Percentiles rank a stretch among this genome's conserved stretches.
These are phyloP conservation scores for Thermoascus crustaceus DNA, from an alignment of 2,329 filamentous ascomycete genomes.

Conservation along the genomic window DNA sequence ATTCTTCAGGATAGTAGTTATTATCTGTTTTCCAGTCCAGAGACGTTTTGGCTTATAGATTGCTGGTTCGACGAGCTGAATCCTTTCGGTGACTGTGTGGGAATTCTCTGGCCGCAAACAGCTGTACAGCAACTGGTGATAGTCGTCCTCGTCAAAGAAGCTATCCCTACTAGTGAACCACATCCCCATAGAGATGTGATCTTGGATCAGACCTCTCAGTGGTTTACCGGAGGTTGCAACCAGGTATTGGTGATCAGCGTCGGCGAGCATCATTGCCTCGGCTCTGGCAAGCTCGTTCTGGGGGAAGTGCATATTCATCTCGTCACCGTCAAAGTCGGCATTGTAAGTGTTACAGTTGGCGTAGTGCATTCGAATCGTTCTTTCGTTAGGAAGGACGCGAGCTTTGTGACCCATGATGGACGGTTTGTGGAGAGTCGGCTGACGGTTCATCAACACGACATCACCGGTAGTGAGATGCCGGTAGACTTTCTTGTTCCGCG, in stretches of 20 bases:
- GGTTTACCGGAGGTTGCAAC: slow-evolving; percentile 91
- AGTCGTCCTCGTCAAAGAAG: slow-evolving; percentile 79
- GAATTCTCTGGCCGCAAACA: slow-evolving; percentile 83
- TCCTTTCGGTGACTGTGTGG: slow-evolving; percentile 73
- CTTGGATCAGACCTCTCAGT: slow-evolving; percentile 90
- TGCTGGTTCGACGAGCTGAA: slow-evolving; percentile 72
- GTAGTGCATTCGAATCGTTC: slow-evolving; percentile 99
- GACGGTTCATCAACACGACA: slow-evolving; percentile 96
- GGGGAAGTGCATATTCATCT: slow-evolving; percentile 99
- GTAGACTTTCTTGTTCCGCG: slow-evolving; percentile 90
- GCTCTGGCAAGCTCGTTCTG: slow-evolving; percentile 92
- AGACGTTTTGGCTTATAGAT: slow-evolving; percentile 70
- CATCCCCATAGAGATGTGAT: slow-evolving; percentile 93
- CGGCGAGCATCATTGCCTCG: slow-evolving; percentile 85
- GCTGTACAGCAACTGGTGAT: slow-evolving; percentile 88
- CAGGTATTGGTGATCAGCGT: slow-evolving; percentile 95
- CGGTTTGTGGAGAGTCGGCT: slow-evolving; percentile 94
- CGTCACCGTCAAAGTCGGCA: slow-evolving; percentile 96
- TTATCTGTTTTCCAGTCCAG: slow-evolving; percentile 96
- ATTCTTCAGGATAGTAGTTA: slow-evolving; percentile 88
- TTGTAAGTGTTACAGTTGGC: slow-evolving; percentile 99
- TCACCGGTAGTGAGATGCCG: slow-evolving; percentile 94
- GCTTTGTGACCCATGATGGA: slow-evolving; percentile 98
- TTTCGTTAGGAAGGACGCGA: slow-evolving; percentile 83
- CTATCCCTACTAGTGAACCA: slow-evolving; percentile 85